Evolutionary conservation across 768 basidiomycete species (phyloP), one percentile per base, ranked within the genome.

Genomic region (Mycena albidolilacea): DNA sequence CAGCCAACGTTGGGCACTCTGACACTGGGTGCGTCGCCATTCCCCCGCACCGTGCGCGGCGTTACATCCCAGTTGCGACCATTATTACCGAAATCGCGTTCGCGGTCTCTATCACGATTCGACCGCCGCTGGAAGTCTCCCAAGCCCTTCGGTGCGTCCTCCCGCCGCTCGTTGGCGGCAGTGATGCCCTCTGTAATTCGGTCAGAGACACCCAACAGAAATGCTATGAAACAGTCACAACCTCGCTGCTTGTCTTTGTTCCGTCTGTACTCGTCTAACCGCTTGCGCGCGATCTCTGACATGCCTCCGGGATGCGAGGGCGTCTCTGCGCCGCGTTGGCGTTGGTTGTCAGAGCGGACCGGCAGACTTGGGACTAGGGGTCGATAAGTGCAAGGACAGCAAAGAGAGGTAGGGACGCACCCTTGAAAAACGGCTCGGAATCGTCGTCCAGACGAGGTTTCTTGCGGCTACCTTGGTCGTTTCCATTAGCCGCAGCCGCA

Each of bases 71-170:
- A 92, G 5, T 82, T 70, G 64, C 76, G 61, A 39, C 70, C 75
- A 23, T 67, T 63, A 48, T 80, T 78, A 14, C 82, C 81, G 54
- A 77, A 70, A 59, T 85, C 83, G 35, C 89, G 83, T 78, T 81
- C 85, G 77, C 89, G 78, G 76, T 90, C 84, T 52, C 87, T 80
- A 67, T 94, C 90, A 61, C 94, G 90, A 81, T 99, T 98, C 17
- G 91, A 89, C n/a, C 97, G 90, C n/a, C 93, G 90, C 73, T 98
- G 92, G 80, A 97, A 99, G 73, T 98, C 97, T 12, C 94, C 95
- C 1, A 98, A 85, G n/a, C 96, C 96, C 73, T 89, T 91, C 3
- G 92, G 92, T 9, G 81, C 91, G 72, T 93, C 90, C 15, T 80
- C 80, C 59, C 88, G 84, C 54, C 82, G 87, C 71, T 90, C 91